Evolutionary conservation across 1,139 yeast genomes (phyloP).

Genomic region (Blastobotrys arbuscula): DNA sequence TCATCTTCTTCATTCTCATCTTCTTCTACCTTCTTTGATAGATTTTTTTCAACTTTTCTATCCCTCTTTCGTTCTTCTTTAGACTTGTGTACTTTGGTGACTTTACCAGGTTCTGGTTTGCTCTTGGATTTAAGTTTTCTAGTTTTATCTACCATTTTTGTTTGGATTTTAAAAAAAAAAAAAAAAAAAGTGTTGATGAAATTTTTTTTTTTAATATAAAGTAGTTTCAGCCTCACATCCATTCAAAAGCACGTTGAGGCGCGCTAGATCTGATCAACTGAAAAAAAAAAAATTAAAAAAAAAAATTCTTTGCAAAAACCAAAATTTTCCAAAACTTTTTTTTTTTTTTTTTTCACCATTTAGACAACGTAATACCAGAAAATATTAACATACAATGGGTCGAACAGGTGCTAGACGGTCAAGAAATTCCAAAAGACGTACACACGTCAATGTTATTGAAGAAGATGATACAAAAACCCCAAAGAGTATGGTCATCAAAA

Average conservation of each 20-base stretch:
- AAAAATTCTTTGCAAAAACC: background rate
- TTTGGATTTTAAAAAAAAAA: background rate
- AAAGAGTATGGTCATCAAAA: conserved; percentile 84
- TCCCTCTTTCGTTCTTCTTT: conserved; percentile 5
- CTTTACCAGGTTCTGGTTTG: conserved; percentile 4
- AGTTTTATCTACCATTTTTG: background rate
- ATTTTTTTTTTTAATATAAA: background rate
- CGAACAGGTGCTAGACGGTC: conserved; percentile 18
- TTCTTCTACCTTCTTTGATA: background rate
- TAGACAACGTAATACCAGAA: background rate
- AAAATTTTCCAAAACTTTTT: background rate
- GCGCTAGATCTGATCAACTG: no score
- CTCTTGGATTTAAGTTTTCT: background rate
- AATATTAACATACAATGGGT: conserved; percentile 15
- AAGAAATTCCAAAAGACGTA: conserved; percentile 60
- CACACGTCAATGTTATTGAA: conserved; percentile 63
- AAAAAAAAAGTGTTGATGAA: background rate
- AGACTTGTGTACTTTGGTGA: conserved; percentile 9
- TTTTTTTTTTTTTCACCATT: conserved; percentile 4
- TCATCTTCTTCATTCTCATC: background rate
- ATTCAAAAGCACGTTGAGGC: no score
- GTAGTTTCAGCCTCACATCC: no score
- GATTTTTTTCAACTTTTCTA: conserved; percentile 3
- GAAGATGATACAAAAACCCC: conserved; percentile 76
- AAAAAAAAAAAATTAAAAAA: conserved; percentile 4